phyloP scores from a whole-genome alignment of 352 stramenopile genomes.

The Blastocystis sp. region DNA sequence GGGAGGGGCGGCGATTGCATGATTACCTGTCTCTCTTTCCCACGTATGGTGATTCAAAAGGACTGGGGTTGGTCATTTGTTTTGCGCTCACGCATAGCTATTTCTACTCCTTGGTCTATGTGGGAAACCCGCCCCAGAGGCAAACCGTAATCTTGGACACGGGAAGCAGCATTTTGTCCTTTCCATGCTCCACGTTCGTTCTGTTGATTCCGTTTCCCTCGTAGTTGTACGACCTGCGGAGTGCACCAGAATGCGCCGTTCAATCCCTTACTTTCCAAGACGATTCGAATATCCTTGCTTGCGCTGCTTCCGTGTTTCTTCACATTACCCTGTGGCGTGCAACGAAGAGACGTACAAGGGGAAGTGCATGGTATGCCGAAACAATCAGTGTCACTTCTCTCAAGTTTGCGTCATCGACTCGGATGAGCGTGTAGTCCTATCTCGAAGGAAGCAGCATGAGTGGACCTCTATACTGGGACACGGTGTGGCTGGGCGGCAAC shows the following conservation, averaged over 20 bases:
- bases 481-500: constrained; percentile 63
- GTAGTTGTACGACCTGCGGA: constrained; percentile 46
- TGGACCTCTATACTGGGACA: constrained; percentile 66
- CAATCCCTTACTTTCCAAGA: constrained; percentile 46
- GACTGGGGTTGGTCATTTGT: constrained; percentile 17
- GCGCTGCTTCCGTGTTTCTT: not conserved
- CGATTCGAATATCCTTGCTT: constrained; percentile 60
- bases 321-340: constrained; percentile 14
- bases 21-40: constrained; percentile 56
- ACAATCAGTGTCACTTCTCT: constrained; percentile 52
- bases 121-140: constrained; percentile 57
- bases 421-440: constrained; percentile 34
- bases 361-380: constrained; percentile 21
- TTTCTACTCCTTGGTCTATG: constrained; percentile 68
- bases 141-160: constrained; percentile 72
- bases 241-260: constrained; percentile 58
- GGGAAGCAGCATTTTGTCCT: constrained; percentile 61
- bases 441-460: constrained; percentile 62
- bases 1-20: constrained; percentile 6
- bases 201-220: not conserved
- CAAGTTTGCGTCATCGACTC: constrained; percentile 27
- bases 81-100: constrained; percentile 48
- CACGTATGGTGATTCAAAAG: constrained; percentile 62
- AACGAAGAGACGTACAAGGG: constrained; percentile 46
- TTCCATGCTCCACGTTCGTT: constrained; percentile 48